These are phyloP conservation scores for Cercospora citrullina DNA, from an alignment of 2,329 filamentous ascomycete genomes.

Conservation along the genomic window DNA sequence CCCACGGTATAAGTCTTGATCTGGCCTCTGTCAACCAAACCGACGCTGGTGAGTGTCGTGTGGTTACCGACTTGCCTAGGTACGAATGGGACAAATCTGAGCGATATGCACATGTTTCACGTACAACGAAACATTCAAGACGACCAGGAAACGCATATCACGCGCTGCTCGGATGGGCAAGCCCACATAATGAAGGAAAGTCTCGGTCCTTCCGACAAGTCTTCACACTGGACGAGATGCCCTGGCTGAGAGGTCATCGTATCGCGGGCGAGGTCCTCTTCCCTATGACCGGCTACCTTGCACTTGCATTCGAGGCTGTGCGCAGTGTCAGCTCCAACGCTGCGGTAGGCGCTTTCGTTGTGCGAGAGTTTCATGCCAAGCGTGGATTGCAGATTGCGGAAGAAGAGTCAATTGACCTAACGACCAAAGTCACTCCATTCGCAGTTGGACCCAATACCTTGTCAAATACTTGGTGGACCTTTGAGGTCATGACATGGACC, in stretches of 20 bases:
- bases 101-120: neutral
- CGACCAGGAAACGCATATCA: neutral
- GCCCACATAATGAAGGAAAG: neutral
- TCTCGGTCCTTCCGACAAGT: slow-evolving; percentile 2
- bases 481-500: neutral
- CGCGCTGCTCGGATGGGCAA: slow-evolving; percentile 1
- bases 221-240: slow-evolving; percentile 16
- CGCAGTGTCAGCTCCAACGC: neutral
- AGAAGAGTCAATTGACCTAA: neutral
- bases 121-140: neutral
- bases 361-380: neutral
- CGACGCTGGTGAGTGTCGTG: neutral
- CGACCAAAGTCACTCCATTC: neutral
- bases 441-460: neutral
- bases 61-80: neutral
- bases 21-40: neutral
- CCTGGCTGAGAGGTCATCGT: slow-evolving; percentile 23
- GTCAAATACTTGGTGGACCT: neutral
- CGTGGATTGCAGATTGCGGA: neutral
- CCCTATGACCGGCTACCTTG: slow-evolving; percentile 31
- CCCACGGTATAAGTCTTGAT: neutral
- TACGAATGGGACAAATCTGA: slow-evolving; percentile 8
- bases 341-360: neutral
- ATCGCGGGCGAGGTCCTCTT: slow-evolving; percentile 37
- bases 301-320: neutral